phyloP scores from a whole-genome alignment of 352 stramenopile species.

The Globisporangium radiosum region DNA sequence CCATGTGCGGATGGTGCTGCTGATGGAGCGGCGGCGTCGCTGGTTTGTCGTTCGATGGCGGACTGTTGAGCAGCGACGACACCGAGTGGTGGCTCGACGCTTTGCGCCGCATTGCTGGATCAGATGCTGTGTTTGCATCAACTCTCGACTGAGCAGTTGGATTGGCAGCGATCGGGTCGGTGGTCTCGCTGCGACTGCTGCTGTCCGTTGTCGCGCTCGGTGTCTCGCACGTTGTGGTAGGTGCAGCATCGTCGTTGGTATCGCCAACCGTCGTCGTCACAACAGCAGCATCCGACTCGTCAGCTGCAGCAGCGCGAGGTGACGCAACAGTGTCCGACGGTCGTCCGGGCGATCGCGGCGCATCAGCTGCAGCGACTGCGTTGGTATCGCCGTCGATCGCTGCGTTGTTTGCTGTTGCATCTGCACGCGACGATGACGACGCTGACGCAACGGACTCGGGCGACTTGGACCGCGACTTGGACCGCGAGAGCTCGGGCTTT shows the following conservation, averaged over 20 bases:
- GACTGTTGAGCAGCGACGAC: constrained; percentile 69
- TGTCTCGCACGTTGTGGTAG: too few species aligned
- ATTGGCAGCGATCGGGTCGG: neutral
- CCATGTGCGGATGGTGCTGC: constrained; percentile 21
- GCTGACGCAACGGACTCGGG: neutral
- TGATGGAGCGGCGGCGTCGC: constrained; percentile 17
- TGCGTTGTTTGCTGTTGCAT: neutral
- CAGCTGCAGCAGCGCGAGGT: neutral
- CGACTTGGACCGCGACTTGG: constrained; percentile 7
- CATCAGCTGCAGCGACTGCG: neutral
- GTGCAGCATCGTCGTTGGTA: too few species aligned
- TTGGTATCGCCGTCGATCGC: neutral
- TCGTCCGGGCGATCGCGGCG: too few species aligned
- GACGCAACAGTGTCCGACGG: neutral
- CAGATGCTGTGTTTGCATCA: too few species aligned
- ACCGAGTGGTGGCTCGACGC: constrained; percentile 56
- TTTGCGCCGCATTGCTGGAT: constrained; percentile 16
- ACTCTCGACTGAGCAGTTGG: too few species aligned
- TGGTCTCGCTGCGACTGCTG: neutral
- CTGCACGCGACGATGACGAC: neutral
- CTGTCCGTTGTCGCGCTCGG: neutral
- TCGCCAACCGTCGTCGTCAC: neutral
- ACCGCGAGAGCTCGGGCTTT: constrained; percentile 15
- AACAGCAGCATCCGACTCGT: neutral
- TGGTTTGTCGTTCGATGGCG: constrained; percentile 36